Conservation (phyloP, 768 basidiomycete genomes). For the Amanita subjunquillea region DNA sequence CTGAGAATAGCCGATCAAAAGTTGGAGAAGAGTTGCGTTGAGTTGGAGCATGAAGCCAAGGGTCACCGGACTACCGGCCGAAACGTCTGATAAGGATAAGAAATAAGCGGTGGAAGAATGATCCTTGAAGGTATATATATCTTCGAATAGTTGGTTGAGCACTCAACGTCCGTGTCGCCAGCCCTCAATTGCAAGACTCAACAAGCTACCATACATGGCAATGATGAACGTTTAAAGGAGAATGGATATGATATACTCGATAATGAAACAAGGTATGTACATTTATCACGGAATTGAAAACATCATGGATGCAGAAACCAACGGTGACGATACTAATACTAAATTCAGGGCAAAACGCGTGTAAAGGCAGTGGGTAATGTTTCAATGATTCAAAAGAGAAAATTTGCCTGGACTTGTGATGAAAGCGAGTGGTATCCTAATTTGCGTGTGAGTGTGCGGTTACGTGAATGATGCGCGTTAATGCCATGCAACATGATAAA, state of each 20-base stretch:
- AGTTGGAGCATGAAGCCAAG: not conserved
- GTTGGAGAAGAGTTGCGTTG: no score
- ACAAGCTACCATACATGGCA: no score
- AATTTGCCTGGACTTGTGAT: not conserved
- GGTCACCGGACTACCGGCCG: not conserved
- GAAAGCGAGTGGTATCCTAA: slow-evolving; percentile 1
- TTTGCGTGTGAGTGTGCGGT: not conserved
- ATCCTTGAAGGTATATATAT: not conserved
- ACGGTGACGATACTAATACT: not conserved
- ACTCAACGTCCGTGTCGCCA: not conserved
- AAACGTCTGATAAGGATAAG: not conserved
- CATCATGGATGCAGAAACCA: not conserved
- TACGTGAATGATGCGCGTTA: slow-evolving; percentile 2
- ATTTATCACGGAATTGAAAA: not conserved
- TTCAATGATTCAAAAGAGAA: not conserved
- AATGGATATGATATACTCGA: not conserved
- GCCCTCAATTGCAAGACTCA: not conserved
- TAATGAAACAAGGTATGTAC: slow-evolving; percentile 6
- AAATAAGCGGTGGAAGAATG: not conserved
- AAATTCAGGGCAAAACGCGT: not conserved
- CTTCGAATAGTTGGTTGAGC: not conserved
- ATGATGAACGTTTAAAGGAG: not conserved
- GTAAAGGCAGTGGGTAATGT: not conserved
- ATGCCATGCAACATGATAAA: not conserved
- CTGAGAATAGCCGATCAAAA: no score